Percentiles rank a stretch among this genome's conserved stretches.
Evolutionary conservation across 176 grass and related monocot genomes (phyloP).

Genomic region (Alopecurus myosuroides): DNA sequence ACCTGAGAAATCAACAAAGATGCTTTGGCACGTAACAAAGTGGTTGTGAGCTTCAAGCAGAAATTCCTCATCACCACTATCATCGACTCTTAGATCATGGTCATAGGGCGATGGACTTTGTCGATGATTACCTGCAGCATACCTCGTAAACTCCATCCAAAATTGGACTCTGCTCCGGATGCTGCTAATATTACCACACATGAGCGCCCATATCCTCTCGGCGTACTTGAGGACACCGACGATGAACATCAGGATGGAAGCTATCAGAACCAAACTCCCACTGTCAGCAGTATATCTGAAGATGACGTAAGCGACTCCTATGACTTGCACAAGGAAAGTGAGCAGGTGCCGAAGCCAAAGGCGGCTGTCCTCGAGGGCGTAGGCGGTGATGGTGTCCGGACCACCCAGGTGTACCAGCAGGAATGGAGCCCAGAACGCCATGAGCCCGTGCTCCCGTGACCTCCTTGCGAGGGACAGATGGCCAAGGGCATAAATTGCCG

Average conservation of each 20-base stretch:
- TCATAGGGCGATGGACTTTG: not conserved
- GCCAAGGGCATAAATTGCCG: constrained; percentile 29
- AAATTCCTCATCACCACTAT: not conserved
- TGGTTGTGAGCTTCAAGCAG: no score
- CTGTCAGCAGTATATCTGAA: not conserved
- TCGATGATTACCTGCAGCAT: not conserved
- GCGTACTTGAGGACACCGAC: constrained; percentile 5
- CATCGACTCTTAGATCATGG: not conserved
- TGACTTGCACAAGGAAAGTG: not conserved
- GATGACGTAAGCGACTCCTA: not conserved
- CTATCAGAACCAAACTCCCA: not conserved
- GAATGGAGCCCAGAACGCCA: constrained; percentile 24
- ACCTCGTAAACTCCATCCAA: not conserved
- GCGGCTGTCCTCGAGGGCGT: constrained; percentile 18
- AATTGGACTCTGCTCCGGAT: not conserved
- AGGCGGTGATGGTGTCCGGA: constrained; percentile 34
- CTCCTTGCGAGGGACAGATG: not conserved
- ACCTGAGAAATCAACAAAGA: not conserved
- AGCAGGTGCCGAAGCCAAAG: constrained; percentile 18
- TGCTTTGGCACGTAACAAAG: not conserved
- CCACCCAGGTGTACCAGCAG: constrained; percentile 42
- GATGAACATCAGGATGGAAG: not conserved
- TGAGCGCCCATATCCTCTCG: constrained; percentile 5
- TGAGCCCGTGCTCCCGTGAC: not conserved
- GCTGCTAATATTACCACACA: not conserved